phyloP scores from a whole-genome alignment of 495 filamentous ascomycete genomes.

The Tetracladium setigerum region DNA sequence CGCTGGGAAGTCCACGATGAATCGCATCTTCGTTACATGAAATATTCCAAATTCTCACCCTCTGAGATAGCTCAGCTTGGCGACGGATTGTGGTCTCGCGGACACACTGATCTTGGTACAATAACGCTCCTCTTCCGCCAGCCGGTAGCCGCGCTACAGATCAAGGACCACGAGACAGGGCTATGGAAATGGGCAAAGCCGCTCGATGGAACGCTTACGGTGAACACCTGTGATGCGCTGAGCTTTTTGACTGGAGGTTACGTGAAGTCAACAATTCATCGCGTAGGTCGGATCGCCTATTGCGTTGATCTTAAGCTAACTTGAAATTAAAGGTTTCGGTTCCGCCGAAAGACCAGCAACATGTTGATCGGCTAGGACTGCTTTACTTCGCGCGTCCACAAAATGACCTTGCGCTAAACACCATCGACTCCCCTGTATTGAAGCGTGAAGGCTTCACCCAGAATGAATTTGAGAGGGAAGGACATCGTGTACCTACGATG shows the following conservation, averaged over 20 bases:
- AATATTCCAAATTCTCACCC: too few species aligned
- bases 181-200: slow-evolving; percentile 41
- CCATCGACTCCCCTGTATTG: too few species aligned
- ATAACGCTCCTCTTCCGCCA: slow-evolving; percentile 49
- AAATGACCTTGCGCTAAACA: too few species aligned
- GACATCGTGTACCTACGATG: too few species aligned
- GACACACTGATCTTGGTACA: slow-evolving; percentile 47
- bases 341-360: slow-evolving; percentile 38
- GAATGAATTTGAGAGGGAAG: too few species aligned
- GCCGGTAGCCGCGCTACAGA: slow-evolving; percentile 47
- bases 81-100: slow-evolving; percentile 39
- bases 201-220: slow-evolving; percentile 41
- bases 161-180: slow-evolving; percentile 29
- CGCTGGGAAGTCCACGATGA: slow-evolving; percentile 38
- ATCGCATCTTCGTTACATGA: slow-evolving; percentile 48
- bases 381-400: slow-evolving; percentile 40
- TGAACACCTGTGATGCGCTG: slow-evolving; percentile 43
- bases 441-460: too few species aligned
- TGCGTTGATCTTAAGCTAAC: too few species aligned
- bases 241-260: slow-evolving; percentile 40
- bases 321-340: too few species aligned
- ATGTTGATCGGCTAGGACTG: slow-evolving; percentile 38
- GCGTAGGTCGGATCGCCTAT: slow-evolving; percentile 42
- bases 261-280: slow-evolving; percentile 44
- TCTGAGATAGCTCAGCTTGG: too few species aligned